These are phyloP conservation scores for Diaporthe batatas DNA, from an alignment of 2,329 filamentous ascomycete genomes.

Conservation along the genomic window DNA sequence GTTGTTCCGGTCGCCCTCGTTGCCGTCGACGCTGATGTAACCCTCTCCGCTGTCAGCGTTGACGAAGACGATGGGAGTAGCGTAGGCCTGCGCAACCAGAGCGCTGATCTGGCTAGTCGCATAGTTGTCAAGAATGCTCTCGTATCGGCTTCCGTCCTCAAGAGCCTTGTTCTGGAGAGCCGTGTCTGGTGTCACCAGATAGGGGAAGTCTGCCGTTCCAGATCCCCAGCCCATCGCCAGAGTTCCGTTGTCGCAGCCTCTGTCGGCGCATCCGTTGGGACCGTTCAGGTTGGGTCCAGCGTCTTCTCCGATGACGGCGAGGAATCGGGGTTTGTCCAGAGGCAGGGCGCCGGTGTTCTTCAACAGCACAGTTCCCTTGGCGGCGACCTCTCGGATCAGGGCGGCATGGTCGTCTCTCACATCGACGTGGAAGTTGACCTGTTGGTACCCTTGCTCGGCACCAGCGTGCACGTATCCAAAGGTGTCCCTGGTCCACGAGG, in stretches of 20 bases:
- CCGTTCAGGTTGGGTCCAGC: constrained; percentile 81
- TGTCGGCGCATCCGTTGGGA: constrained; percentile 82
- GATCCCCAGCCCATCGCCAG: constrained; percentile 86
- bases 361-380: constrained; percentile 86
- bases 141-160: constrained; percentile 69
- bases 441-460: constrained; percentile 71
- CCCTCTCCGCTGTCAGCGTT: constrained; percentile 91
- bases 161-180: constrained; percentile 75
- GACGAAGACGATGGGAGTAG: constrained; percentile 86
- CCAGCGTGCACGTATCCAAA: constrained; percentile 77
- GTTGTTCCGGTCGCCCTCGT: constrained; percentile 91
- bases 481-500: constrained; percentile 86
- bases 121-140: constrained; percentile 77
- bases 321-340: constrained; percentile 80
- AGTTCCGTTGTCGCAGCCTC: constrained; percentile 70
- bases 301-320: constrained; percentile 86
- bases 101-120: constrained; percentile 71
- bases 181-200: constrained; percentile 79
- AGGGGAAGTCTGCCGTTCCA: constrained; percentile 80
- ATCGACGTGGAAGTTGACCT: constrained; percentile 86
- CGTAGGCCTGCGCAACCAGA: constrained; percentile 72
- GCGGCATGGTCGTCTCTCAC: constrained; percentile 81
- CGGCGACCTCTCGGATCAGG: constrained; percentile 81
- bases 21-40: constrained; percentile 85
- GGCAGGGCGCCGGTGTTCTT: constrained; percentile 87